Evolutionary conservation across 768 basidiomycete species (phyloP), one percentile per base, ranked within the genome.

Genomic region (Calocybe indica): DNA sequence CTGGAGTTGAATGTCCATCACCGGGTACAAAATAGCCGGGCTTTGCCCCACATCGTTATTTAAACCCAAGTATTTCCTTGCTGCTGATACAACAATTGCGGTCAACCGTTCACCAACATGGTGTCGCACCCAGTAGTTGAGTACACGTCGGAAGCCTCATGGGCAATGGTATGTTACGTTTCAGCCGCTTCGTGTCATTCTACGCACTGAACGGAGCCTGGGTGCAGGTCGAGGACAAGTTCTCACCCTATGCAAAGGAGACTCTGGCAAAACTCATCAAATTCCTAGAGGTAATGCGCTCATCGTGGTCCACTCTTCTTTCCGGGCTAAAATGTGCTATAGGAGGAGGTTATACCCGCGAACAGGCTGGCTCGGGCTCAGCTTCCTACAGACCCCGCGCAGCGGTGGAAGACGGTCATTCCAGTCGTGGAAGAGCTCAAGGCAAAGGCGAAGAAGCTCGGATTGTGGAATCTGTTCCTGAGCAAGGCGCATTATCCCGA

Each of bases 391-490:
- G 86, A 93, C 62, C 80, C 80, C 1, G 78, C 61, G 50, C 72
- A 70, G 57, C 82, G 91, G 44, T 98, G 95, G 95, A 77, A 86
- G 68, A 85, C 84, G 7, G 73, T 91, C 55, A 80, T 92, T 29
- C 84, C 87, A 1, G 67, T 96, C 53, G 70, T 95, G 47, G 85
- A 80, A 54, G 85, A 88, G 47, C 77, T 99, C 55, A 96, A 98
- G 70, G 73, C 59, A 52, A 91, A 88, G 64, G 96, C 95, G 0
- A 89, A 84, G 69, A 78, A 80, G 59, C 79, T 83, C 28, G 96
- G 96, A 2, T 75, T 99, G 35, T 99, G 96, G 96, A 98, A 98
- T 62, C 75, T 99, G 34, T 98, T 97, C 74, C 74, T 98, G 52
- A 92, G 89, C 78, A 92, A 92, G 68, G 76, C 80, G 29, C 95